phyloP scores from a whole-genome alignment of 768 basidiomycete species.

The Russula virescens region DNA sequence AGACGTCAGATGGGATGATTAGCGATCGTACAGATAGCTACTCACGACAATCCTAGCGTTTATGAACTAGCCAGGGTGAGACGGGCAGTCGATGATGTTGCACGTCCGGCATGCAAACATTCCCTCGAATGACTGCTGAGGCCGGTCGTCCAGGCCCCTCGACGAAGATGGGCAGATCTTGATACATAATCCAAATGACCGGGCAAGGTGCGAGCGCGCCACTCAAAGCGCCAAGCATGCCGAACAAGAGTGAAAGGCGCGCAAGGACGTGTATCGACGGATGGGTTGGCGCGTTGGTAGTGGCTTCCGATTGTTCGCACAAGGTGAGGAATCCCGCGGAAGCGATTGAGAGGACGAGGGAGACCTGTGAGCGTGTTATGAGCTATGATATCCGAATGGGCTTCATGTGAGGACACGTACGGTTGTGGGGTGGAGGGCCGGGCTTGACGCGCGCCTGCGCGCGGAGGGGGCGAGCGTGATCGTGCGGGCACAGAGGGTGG shows the following conservation, averaged over 20 bases:
- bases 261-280: background rate
- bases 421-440: constrained; percentile 4
- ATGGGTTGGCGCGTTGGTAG: constrained; percentile 1
- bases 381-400: background rate
- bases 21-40: background rate
- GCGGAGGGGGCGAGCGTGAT: constrained; percentile 11
- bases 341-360: background rate
- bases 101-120: background rate
- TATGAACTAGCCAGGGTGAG: background rate
- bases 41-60: constrained; percentile 5
- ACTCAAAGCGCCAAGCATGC: constrained; percentile 13
- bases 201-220: background rate
- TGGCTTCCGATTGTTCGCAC: constrained; percentile 5
- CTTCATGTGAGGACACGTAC: background rate
- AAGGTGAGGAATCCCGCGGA: background rate
- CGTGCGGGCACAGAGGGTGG: constrained; percentile 12
- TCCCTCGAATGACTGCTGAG: background rate
- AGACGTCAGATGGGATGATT: background rate
- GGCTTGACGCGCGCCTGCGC: background rate
- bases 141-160: background rate
- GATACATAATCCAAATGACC: background rate
- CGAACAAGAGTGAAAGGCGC: constrained; percentile 11
- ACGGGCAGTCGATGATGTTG: background rate
- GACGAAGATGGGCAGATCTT: background rate
- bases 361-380: background rate